Evolutionary conservation across 805 yeast genomes (phyloP).

Genomic region (Candida andamanensis): DNA sequence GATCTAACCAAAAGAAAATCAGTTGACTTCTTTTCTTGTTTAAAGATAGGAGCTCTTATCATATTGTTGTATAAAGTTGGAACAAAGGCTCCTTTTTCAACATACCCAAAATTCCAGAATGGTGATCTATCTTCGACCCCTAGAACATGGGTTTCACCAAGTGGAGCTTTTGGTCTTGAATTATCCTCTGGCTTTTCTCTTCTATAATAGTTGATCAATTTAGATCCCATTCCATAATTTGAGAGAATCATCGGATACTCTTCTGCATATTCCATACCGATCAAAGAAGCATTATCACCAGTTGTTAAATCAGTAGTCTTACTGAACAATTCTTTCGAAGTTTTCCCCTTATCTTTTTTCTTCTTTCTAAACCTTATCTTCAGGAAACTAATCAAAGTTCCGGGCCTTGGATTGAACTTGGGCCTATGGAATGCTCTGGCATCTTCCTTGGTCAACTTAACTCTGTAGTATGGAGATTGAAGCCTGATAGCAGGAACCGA

Average conservation of each 20-base stretch:
- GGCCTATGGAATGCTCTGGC: slow-evolving; percentile 80
- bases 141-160: slow-evolving; percentile 92
- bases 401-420: slow-evolving; percentile 68
- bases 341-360: slow-evolving; percentile 85
- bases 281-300: slow-evolving; percentile 76
- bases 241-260: slow-evolving; percentile 79
- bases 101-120: slow-evolving; percentile 97
- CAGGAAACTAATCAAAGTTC: slow-evolving; percentile 69
- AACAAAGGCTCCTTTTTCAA: slow-evolving; percentile 87
- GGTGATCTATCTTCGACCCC: slow-evolving; percentile 97
- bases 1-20: slow-evolving; percentile 81
- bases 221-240: slow-evolving; percentile 94
- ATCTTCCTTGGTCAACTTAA: slow-evolving; percentile 59
- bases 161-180: slow-evolving; percentile 76
- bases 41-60: slow-evolving; percentile 87
- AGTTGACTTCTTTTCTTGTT: slow-evolving; percentile 71
- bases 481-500: slow-evolving; percentile 80
- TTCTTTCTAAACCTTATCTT: slow-evolving; percentile 74
- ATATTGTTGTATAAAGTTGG: slow-evolving; percentile 91
- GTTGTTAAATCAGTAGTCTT: slow-evolving; percentile 70
- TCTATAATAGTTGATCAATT: slow-evolving; percentile 87
- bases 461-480: slow-evolving; percentile 89
- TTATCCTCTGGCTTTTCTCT: slow-evolving; percentile 77
- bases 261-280: slow-evolving; percentile 85
- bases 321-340: slow-evolving; percentile 66